phyloP scores from a whole-genome alignment of 371 early-diverging fungal species.

The Lichtheimia hyalospora region DNA sequence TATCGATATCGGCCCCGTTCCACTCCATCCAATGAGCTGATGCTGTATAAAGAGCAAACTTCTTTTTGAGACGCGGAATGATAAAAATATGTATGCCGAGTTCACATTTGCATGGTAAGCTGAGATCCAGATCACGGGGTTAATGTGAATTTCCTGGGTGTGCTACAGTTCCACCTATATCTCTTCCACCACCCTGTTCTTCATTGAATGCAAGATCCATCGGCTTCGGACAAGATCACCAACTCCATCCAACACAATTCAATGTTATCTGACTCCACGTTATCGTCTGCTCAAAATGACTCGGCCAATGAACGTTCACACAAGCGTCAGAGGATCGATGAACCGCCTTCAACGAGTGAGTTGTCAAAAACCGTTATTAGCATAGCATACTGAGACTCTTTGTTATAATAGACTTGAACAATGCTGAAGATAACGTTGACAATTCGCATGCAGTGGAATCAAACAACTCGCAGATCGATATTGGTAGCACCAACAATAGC shows the following conservation, averaged over 20 bases:
- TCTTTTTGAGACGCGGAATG: too few species aligned
- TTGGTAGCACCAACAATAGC: not conserved
- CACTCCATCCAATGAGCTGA: too few species aligned
- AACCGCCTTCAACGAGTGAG: not conserved
- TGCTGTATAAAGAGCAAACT: too few species aligned
- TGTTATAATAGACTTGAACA: too few species aligned
- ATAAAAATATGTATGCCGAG: too few species aligned
- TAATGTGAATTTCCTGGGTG: not conserved
- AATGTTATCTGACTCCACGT: not conserved
- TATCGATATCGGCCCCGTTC: too few species aligned
- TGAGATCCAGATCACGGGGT: too few species aligned
- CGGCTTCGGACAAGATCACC: not conserved
- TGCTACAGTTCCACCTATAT: not conserved
- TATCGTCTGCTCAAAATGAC: not conserved
- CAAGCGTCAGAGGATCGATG: conserved; percentile 2
- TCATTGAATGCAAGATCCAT: not conserved
- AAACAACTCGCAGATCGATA: conserved; percentile 4
- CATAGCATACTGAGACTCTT: not conserved
- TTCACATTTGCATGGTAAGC: too few species aligned
- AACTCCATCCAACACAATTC: not conserved
- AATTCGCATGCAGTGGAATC: not conserved
- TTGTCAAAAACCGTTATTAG: not conserved
- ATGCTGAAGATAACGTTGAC: too few species aligned
- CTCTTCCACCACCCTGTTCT: not conserved
- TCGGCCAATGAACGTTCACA: conserved; percentile 1